phyloP scores from a whole-genome alignment of 139 green algal species.

The Asterochloris sp. region DNA sequence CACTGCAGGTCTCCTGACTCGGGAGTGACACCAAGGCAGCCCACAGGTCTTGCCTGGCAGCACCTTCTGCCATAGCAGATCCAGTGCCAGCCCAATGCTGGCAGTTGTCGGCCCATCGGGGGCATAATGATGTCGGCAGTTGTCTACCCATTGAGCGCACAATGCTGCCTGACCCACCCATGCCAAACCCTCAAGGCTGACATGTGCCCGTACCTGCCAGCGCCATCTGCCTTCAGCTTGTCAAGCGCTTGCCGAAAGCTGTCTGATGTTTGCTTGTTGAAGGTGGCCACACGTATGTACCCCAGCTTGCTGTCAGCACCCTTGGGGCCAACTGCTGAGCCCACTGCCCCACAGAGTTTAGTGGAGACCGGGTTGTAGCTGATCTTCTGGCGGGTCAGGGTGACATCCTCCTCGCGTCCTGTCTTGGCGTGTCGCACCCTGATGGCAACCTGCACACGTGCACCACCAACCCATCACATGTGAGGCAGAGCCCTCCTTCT shows the following conservation, averaged over 20 bases:
- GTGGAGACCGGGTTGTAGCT: conserved; percentile 72
- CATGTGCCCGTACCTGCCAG: conserved; percentile 1
- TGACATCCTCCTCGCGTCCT: conserved; percentile 15
- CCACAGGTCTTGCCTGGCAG: too few species aligned
- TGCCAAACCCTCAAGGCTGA: background rate
- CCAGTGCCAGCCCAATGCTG: too few species aligned
- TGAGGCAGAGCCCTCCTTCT: too few species aligned
- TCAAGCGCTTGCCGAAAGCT: conserved; percentile 45
- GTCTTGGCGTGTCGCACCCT: background rate
- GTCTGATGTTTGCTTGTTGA: conserved; percentile 77
- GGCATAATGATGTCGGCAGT: too few species aligned
- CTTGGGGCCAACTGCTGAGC: conserved; percentile 1
- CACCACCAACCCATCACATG: background rate
- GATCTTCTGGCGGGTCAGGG: conserved; percentile 51
- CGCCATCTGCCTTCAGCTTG: conserved; percentile 20
- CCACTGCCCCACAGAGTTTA: conserved; percentile 49
- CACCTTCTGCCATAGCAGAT: too few species aligned
- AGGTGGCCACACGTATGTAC: conserved; percentile 86
- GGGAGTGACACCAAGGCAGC: too few species aligned
- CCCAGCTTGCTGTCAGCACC: conserved; percentile 42
- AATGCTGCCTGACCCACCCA: too few species aligned
- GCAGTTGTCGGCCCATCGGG: too few species aligned
- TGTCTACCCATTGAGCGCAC: too few species aligned
- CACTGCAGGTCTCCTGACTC: too few species aligned
- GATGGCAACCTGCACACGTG: background rate